These are phyloP conservation scores for Xylariaceae sp. DNA, from an alignment of 2,329 filamentous ascomycete species.

Conservation along the genomic window DNA sequence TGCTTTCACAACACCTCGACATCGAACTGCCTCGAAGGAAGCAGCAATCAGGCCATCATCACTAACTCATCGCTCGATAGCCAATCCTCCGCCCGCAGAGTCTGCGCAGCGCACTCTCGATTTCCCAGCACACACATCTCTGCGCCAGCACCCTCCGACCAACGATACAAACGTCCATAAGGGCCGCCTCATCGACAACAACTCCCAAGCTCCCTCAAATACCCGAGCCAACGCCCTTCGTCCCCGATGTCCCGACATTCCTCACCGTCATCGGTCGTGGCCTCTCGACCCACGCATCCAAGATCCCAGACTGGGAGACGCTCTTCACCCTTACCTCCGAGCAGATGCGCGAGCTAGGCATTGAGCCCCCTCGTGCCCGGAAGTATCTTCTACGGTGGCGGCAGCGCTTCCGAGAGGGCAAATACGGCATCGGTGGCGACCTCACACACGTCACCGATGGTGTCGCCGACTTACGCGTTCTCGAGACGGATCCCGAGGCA, in stretches of 20 bases:
- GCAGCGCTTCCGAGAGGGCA: slow-evolving; percentile 75
- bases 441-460: slow-evolving; percentile 62
- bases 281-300: slow-evolving; percentile 76
- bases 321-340: slow-evolving; percentile 78
- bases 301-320: slow-evolving; percentile 87
- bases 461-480: slow-evolving; percentile 32
- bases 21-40: neutral
- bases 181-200: slow-evolving; percentile 11
- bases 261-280: slow-evolving; percentile 87
- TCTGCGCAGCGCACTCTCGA: slow-evolving; percentile 24
- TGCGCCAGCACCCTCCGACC: slow-evolving; percentile 6
- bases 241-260: slow-evolving; percentile 82
- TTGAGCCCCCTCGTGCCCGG: slow-evolving; percentile 80
- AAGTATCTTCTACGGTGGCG: slow-evolving; percentile 86
- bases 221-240: slow-evolving; percentile 76
- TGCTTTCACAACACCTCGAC: neutral
- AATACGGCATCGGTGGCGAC: slow-evolving; percentile 80
- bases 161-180: slow-evolving; percentile 9
- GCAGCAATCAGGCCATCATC: neutral
- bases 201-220: slow-evolving; percentile 29
- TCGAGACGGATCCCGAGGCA: slow-evolving; percentile 43
- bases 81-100: slow-evolving; percentile 30
- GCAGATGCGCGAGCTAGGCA: slow-evolving; percentile 77
- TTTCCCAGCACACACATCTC: neutral
- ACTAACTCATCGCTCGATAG: slow-evolving; percentile 16